These are phyloP conservation scores for Centella asiatica DNA, from an alignment of 129 eudicot genomes.

Conservation along the genomic window DNA sequence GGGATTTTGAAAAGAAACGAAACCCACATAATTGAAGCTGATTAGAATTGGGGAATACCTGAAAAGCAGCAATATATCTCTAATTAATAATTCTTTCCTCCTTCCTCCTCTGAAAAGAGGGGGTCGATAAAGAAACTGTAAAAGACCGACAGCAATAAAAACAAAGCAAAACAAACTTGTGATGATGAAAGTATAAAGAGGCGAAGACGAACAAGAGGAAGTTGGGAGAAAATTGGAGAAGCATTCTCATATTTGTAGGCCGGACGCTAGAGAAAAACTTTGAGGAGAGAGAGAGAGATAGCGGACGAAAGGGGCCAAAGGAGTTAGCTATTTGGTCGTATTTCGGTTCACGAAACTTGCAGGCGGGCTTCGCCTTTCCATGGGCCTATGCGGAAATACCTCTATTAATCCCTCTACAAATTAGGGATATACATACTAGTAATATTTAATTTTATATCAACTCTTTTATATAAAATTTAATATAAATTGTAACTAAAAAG, in stretches of 20 bases:
- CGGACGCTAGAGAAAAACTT: too few species aligned
- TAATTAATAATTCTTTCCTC: neutral
- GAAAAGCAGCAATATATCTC: neutral
- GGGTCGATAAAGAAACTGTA: constrained; percentile 1
- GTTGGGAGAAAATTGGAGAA: neutral
- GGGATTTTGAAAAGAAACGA: neutral
- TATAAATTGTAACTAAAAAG: too few species aligned
- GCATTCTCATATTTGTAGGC: constrained; percentile 9
- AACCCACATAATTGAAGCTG: constrained; percentile 4
- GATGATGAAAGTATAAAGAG: neutral
- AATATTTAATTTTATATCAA: neutral
- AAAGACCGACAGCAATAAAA: neutral
- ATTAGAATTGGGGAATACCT: neutral
- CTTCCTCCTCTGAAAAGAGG: neutral
- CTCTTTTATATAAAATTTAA: too few species aligned
- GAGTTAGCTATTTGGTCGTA: neutral
- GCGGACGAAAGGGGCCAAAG: neutral
- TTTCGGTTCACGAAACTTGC: constrained; percentile 1
- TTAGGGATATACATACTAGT: too few species aligned
- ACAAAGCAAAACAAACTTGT: constrained; percentile 4
- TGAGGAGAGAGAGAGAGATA: neutral
- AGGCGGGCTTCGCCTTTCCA: neutral
- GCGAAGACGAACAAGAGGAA: neutral
- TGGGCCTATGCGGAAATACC: too few species aligned
- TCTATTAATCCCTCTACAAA: too few species aligned